These are phyloP conservation scores for Pythium dissotocum DNA, from an alignment of 352 stramenopile genomes.

Conservation along the genomic window DNA sequence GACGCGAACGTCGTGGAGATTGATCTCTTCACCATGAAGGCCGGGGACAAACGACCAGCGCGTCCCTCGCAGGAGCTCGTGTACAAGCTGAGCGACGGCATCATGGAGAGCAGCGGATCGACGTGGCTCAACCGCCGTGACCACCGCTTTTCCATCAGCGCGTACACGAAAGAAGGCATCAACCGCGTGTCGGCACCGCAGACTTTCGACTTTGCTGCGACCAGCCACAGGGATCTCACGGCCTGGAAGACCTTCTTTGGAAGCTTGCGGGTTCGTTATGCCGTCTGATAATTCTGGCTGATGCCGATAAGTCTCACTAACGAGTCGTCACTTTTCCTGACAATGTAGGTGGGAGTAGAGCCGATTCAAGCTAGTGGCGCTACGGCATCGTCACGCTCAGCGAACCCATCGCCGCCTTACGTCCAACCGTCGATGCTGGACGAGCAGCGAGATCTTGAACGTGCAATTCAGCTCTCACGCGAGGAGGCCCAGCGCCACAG, in stretches of 20 bases:
- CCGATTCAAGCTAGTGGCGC: not conserved
- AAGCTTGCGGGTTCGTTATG: conserved; percentile 40
- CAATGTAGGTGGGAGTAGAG: conserved; percentile 16
- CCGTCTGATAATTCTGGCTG: not conserved
- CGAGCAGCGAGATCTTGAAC: conserved; percentile 60
- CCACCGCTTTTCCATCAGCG: conserved; percentile 63
- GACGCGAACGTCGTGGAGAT: conserved; percentile 69
- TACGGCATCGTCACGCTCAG: not conserved
- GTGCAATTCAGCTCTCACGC: conserved; percentile 53
- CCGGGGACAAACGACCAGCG: conserved; percentile 65
- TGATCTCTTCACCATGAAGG: conserved; percentile 78
- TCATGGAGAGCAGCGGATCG: conserved; percentile 51
- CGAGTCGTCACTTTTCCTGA: not conserved
- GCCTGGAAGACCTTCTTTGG: conserved; percentile 76
- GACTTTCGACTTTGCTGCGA: conserved; percentile 63
- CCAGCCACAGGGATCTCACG: conserved; percentile 54
- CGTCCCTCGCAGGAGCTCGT: conserved; percentile 66
- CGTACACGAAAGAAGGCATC: conserved; percentile 60
- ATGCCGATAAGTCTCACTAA: too few species aligned
- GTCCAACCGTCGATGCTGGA: conserved; percentile 33
- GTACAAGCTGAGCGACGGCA: conserved; percentile 56
- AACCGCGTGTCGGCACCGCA: conserved; percentile 64
- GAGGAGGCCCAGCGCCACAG: conserved; percentile 46
- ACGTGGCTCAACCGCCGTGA: conserved; percentile 77
- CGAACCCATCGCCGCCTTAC: not conserved